These are phyloP conservation scores for Odonthalia washingtoniensis DNA, from an alignment of 31 red algal genomes.

Conservation along the genomic window DNA sequence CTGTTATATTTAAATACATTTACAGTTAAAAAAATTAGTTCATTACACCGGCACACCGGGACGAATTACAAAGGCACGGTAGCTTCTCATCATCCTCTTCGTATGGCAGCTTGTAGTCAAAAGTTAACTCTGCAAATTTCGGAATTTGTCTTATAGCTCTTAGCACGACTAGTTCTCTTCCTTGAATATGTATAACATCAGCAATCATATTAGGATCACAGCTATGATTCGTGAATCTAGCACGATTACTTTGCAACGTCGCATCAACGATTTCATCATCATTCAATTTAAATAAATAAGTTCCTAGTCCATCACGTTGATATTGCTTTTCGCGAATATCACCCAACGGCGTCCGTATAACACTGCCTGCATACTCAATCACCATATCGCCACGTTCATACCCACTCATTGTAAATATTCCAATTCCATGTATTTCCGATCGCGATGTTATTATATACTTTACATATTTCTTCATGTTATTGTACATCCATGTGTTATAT, in stretches of 20 bases:
- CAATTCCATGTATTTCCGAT: slow-evolving; percentile 90
- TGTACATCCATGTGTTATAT: too few species aligned
- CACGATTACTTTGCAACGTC: slow-evolving; percentile 87
- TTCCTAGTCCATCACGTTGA: slow-evolving; percentile 79
- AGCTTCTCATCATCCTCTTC: background rate
- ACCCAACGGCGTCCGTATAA: slow-evolving; percentile 80
- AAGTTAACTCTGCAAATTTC: too few species aligned
- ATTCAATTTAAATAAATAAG: slow-evolving; percentile 90
- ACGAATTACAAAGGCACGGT: too few species aligned
- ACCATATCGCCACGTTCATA: slow-evolving; percentile 78
- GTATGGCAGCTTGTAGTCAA: too few species aligned
- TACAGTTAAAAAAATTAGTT: too few species aligned
- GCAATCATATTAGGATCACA: slow-evolving; percentile 89
- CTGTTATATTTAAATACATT: too few species aligned
- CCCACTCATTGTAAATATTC: slow-evolving; percentile 78
- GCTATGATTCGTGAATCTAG: slow-evolving; percentile 94
- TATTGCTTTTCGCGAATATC: slow-evolving; percentile 87
- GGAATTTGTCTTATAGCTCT: too few species aligned
- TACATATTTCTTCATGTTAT: too few species aligned
- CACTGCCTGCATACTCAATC: slow-evolving; percentile 94
- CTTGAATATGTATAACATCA: too few species aligned
- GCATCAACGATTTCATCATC: slow-evolving; percentile 91
- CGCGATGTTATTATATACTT: slow-evolving; percentile 67
- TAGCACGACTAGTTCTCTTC: too few species aligned
- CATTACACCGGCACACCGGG: too few species aligned